These are phyloP conservation scores for Tilletia caries DNA, from an alignment of 1,284 basidiomycete species.

Conservation along the genomic window DNA sequence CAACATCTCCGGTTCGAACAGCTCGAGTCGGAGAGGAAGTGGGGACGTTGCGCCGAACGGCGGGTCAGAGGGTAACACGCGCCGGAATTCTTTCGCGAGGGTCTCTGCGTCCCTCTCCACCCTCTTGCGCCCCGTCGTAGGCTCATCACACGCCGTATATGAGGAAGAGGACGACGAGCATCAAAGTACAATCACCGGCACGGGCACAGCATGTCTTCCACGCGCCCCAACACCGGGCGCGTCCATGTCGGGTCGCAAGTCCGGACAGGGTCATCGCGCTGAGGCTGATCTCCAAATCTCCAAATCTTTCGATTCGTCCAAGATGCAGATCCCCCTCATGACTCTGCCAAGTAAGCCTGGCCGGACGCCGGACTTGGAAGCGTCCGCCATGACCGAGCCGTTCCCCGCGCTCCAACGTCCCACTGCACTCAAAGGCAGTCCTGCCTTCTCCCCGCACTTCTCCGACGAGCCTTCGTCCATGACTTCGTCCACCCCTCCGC, in stretches of 20 bases:
- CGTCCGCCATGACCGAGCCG: not conserved
- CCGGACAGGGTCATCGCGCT: not conserved
- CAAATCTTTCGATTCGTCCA: not conserved
- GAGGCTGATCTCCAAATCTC: not conserved
- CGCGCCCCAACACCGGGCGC: not conserved
- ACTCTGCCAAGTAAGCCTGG: not conserved
- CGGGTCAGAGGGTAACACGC: not conserved
- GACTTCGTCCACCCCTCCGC: not conserved
- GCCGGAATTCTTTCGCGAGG: not conserved
- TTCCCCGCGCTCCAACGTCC: not conserved
- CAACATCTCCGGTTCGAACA: not conserved
- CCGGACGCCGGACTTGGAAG: slow-evolving; percentile 3
- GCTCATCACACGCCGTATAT: not conserved
- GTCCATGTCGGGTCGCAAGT: not conserved
- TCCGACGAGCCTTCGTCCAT: slow-evolving; percentile 5
- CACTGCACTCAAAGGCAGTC: not conserved
- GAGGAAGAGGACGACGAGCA: not conserved
- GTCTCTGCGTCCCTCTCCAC: not conserved
- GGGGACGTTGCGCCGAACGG: not conserved
- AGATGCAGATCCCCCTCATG: not conserved
- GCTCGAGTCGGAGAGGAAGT: slow-evolving; percentile 4
- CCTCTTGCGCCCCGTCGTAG: not conserved
- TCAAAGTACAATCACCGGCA: not conserved
- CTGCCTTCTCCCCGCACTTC: not conserved
- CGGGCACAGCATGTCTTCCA: not conserved